Evolutionary conservation across 2,329 filamentous ascomycete species (phyloP).

Genomic region (Sporothrix pseudoabietina): DNA sequence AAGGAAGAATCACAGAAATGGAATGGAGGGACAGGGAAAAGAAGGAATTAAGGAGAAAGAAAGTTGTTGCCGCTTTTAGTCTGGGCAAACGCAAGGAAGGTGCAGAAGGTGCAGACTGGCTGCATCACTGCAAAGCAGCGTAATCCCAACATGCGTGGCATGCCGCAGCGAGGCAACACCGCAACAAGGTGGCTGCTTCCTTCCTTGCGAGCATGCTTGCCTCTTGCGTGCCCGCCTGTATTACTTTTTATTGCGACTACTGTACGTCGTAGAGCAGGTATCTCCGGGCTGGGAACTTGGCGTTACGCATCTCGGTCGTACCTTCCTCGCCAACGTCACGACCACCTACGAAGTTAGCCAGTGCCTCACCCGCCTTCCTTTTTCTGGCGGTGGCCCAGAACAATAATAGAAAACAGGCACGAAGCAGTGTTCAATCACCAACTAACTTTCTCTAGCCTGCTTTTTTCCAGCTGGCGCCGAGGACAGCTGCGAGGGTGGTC

Average conservation of each 20-base stretch:
- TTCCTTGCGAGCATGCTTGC: background rate
- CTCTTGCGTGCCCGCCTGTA: background rate
- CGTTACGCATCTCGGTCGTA: background rate
- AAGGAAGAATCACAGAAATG: background rate
- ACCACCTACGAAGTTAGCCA: background rate
- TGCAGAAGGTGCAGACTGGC: slow-evolving; percentile 9
- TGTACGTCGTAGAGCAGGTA: background rate
- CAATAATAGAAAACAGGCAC: slow-evolving; percentile 8
- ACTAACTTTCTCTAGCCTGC: background rate
- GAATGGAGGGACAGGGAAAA: background rate
- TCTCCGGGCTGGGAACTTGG: slow-evolving; percentile 1
- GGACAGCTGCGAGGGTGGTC: slow-evolving; percentile 2
- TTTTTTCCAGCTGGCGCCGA: background rate
- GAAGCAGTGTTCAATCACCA: background rate
- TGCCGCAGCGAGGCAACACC: slow-evolving; percentile 15
- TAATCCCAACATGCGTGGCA: slow-evolving; percentile 14
- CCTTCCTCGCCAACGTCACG: background rate
- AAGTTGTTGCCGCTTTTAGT: slow-evolving; percentile 12
- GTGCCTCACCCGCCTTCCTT: background rate
- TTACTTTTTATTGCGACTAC: background rate
- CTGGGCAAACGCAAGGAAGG: slow-evolving; percentile 13
- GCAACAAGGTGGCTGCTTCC: slow-evolving; percentile 10
- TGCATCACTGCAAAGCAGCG: slow-evolving; percentile 18
- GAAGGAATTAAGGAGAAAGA: background rate
- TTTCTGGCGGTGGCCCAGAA: background rate